These are phyloP conservation scores for Exserohilum turcica DNA, from an alignment of 2,329 filamentous ascomycete genomes.

Conservation along the genomic window DNA sequence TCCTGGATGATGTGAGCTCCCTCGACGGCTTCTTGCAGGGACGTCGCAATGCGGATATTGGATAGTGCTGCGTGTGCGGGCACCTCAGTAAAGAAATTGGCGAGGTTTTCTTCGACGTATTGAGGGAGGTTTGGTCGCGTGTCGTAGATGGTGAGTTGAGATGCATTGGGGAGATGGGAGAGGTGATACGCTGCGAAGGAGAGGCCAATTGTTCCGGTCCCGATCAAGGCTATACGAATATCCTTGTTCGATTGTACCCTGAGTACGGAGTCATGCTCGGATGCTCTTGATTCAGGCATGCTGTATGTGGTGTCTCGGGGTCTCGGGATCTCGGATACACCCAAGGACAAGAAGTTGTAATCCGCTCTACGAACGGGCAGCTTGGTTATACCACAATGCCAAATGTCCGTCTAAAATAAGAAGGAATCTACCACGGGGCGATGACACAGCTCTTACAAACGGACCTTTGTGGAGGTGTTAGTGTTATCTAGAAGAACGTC, in stretches of 20 bases:
- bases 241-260: conserved; percentile 10
- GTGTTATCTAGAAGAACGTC: conserved; percentile 1
- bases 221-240: conserved; percentile 49
- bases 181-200: conserved; percentile 62
- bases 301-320: neutral
- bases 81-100: conserved; percentile 47
- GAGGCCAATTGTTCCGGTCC: conserved; percentile 59
- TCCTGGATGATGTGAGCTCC: conserved; percentile 62
- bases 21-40: conserved; percentile 51
- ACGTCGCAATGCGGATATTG: conserved; percentile 42
- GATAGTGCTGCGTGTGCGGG: conserved; percentile 22
- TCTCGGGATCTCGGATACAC: neutral
- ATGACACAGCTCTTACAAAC: conserved; percentile 5
- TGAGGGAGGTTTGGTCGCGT: conserved; percentile 54
- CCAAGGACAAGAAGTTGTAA: neutral
- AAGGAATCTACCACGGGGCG: neutral
- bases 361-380: neutral
- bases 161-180: conserved; percentile 47
- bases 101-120: conserved; percentile 53
- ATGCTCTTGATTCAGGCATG: conserved; percentile 12
- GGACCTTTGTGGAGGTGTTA: neutral
- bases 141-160: conserved; percentile 57
- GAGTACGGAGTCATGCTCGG: neutral
- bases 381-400: neutral
- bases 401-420: neutral